Evolutionary conservation across 768 basidiomycete species (phyloP), one percentile per base, ranked within the genome.

Genomic region (Albatrellus ellisii): DNA sequence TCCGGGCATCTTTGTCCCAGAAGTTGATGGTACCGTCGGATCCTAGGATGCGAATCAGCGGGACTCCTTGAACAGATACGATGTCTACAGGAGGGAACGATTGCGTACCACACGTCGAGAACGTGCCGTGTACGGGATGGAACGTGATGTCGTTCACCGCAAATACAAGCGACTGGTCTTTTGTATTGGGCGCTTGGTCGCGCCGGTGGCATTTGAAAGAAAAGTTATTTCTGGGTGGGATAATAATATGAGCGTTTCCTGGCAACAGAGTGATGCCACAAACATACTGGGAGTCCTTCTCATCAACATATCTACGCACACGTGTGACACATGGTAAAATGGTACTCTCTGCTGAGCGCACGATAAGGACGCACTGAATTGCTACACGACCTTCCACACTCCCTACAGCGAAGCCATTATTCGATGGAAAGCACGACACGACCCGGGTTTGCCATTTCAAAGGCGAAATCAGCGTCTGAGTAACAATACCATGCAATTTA

Each of bases 1-100:
- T 89, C 44, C 90, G 80, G 6, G 84, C 79, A 52, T 92, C 84
- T 62, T 90, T 91, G 62, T 95, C 90, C 90, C 90, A 94, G 60
- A 84, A 87, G 69, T 88, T 83, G 57, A 91, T 79, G 2, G 81
- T 81, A 15, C 88, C 88, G 50, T 91, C 88, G 32, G 82, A 71
- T 8, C 83, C 82, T 83, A 38, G 3, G 6, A 37, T n/a, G n/a
- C n/a, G n/a, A n/a, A n/a, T n/a, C n/a, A n/a, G n/a, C n/a, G n/a
- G n/a, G n/a, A n/a, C n/a, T n/a, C n/a, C n/a, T n/a, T n/a, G n/a
- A n/a, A n/a, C n/a, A n/a, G n/a, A n/a, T n/a, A n/a, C n/a, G n/a
- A n/a, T n/a, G n/a, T n/a, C n/a, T n/a, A n/a, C n/a, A n/a, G n/a
- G 7, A 24, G 7, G n/a, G 22, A 0, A 18, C 3, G n/a, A n/a